Evolutionary conservation across 2,329 filamentous ascomycete genomes (phyloP).

Genomic region (Ascochyta clinopodiicola): DNA sequence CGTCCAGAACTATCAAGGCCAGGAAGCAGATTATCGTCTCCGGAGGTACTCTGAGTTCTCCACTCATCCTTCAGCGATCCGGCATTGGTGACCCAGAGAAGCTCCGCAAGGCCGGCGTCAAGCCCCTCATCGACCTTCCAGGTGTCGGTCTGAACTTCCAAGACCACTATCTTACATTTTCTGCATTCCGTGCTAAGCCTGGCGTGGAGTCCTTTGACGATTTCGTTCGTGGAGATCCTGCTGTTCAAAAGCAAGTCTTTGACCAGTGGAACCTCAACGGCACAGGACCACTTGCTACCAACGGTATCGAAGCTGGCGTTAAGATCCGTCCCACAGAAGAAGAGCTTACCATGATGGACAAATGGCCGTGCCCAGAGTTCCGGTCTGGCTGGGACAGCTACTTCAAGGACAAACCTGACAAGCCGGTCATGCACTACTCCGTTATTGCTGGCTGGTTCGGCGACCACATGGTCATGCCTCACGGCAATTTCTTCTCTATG

Average conservation of each 20-base stretch:
- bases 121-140: constrained; percentile 73
- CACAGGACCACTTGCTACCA: constrained; percentile 77
- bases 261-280: constrained; percentile 82
- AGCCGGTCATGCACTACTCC: constrained; percentile 85
- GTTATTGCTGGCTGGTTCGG: constrained; percentile 67
- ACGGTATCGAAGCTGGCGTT: constrained; percentile 80
- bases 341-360: constrained; percentile 72
- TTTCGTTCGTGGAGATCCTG: constrained; percentile 75
- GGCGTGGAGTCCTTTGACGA: constrained; percentile 81
- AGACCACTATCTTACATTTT: constrained; percentile 76
- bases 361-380: constrained; percentile 78
- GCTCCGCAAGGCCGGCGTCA: constrained; percentile 70
- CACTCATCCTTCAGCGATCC: constrained; percentile 76
- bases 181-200: constrained; percentile 74
- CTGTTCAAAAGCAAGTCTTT: constrained; percentile 74
- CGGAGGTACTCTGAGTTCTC: constrained; percentile 75
- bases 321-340: constrained; percentile 75
- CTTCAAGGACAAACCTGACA: constrained; percentile 84
- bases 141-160: constrained; percentile 80
- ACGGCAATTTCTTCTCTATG: constrained; percentile 83
- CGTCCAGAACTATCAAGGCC: constrained; percentile 67
- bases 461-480: constrained; percentile 66
- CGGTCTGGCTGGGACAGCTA: constrained; percentile 78
- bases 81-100: constrained; percentile 77
- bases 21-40: constrained; percentile 78